Conservation (phyloP, 805 yeast species). For the Candida pini region DNA sequence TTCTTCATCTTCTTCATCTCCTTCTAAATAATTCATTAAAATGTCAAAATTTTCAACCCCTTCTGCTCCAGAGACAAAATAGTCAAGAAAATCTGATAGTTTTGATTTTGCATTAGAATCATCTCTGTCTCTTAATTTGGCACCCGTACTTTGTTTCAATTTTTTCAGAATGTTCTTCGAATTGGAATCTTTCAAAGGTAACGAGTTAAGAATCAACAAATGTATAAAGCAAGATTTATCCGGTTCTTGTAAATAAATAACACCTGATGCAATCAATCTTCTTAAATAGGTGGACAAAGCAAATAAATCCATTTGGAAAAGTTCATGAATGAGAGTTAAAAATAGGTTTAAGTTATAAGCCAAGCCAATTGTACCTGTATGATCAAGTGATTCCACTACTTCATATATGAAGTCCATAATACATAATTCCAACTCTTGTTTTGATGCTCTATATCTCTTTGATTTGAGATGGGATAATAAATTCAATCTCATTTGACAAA, state of each 20-base stretch:
- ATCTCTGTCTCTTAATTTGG: conserved; percentile 8
- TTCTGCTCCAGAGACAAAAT: neutral
- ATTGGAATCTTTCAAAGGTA: conserved; percentile 45
- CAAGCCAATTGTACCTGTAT: conserved; percentile 8
- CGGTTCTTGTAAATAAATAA: conserved; percentile 56
- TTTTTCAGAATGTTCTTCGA: conserved; percentile 26
- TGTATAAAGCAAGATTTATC: conserved; percentile 48
- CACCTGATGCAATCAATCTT: conserved; percentile 79
- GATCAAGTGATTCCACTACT: conserved; percentile 24
- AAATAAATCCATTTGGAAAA: conserved; percentile 43
- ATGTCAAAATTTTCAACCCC: neutral
- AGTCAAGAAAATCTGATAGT: conserved; percentile 4
- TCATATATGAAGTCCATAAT: conserved; percentile 28
- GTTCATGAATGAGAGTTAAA: conserved; percentile 46
- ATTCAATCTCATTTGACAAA: conserved; percentile 19
- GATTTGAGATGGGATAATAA: conserved; percentile 17
- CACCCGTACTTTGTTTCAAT: conserved; percentile 22
- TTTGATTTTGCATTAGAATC: conserved; percentile 8
- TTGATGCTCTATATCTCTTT: conserved; percentile 21
- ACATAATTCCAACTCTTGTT: conserved; percentile 26
- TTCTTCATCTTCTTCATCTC: neutral
- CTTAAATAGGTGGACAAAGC: conserved; percentile 66
- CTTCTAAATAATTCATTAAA: neutral
- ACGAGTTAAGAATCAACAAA: conserved; percentile 48
- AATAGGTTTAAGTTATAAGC: conserved; percentile 25